Evolutionary conservation across 768 basidiomycete species (phyloP), one percentile per base, ranked within the genome.

Genomic region (Mycena rebaudengoi): DNA sequence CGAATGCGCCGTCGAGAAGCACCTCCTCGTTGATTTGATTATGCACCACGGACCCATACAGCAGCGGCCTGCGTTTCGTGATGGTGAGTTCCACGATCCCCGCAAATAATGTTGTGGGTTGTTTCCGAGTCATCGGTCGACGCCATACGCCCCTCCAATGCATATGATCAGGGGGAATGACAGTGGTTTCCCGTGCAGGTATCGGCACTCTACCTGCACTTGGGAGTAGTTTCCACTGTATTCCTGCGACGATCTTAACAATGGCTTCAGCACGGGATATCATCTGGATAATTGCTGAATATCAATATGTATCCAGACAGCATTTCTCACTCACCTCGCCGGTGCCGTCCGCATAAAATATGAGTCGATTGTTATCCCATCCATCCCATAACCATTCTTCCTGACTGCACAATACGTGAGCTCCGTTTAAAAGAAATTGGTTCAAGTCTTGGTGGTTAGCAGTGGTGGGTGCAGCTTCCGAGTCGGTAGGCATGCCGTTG

Each of bases 341-440:
- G 29, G 53, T 55, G 40, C 53, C 41, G 7, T 55, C 41, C 7
- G 54, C 12, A 45, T 33, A 25, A 21, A 56, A 44, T 35, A 56
- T 35, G 3, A 56, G 54, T n/a, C 32, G n/a, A 23, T 56, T n/a
- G 21, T 14, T 14, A 35, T 45, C 43, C 6, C 14, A 21, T 12
- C 5, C 54, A 33, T 56, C 54, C 54, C 43, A 56, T n/a, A 45
- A 4, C 54, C 43, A 56, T 56, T 56, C 41, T 35, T 23, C 20
- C 28, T 25, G 30, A 11, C 23, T 56, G 28, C 54, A 35, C 43
- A 56, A 26, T 23, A 35, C 4, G 20, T 44, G 43, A 12, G 54
- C 30, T 10, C 54, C 54, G 30, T 16, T 30, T 26, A 45, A 29
- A 44, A 55, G 40, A 23, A 10, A 32, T 29, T 55, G 53, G 25